Evolutionary conservation across 2,329 filamentous ascomycete genomes (phyloP), one percentile per base, ranked within the genome.

Genomic region (Dendrostoma leiphaemia): DNA sequence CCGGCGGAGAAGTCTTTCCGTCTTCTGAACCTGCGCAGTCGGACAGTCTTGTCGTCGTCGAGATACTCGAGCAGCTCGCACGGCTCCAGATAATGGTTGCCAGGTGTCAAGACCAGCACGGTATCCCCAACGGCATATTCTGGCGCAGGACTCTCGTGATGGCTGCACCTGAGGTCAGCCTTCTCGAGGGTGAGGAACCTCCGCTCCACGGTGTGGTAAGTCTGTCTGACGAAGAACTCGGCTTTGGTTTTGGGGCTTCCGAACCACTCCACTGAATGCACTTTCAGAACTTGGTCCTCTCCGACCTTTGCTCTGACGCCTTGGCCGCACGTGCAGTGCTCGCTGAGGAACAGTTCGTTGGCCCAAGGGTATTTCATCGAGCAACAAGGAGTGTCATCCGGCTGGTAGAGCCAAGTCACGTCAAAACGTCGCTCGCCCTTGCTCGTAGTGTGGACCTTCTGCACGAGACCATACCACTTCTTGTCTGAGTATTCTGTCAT

Each of bases 311-410:
- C 54, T 0, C 53, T 54, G 0, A 40, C 44, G 8, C 59, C 64
- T 17, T 80, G 74, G 0, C 72, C 66, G 58, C 90, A 94, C 1
- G 85, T 88, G 69, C 90, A 93, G 55, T 91, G 84, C 48, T 91
- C 82, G 0, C 85, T 90, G 0, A 93, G 69, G 58, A 94, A 94
- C 0, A 94, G 68, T 67, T 95, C 90, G 48, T 91, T 89, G 0
- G 70, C 58, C 67, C 83, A 85, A 0, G 86, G 86, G 61, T 93
- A 95, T 9, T 77, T 78, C 69, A 86, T 84, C 6, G 79, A 71
- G 0, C 78, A 81, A 40, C 91, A 89, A 0, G 86, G 80, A 0
- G 90, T 94, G 51, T 94, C 86, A 0, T 76, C 73, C 0, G 89
- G 81, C 2, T 81, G 76, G 60, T 92, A 93, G 0, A 94, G 73